phyloP scores from a whole-genome alignment of 352 stramenopile genomes.

The Globisporangium carolinianum region DNA sequence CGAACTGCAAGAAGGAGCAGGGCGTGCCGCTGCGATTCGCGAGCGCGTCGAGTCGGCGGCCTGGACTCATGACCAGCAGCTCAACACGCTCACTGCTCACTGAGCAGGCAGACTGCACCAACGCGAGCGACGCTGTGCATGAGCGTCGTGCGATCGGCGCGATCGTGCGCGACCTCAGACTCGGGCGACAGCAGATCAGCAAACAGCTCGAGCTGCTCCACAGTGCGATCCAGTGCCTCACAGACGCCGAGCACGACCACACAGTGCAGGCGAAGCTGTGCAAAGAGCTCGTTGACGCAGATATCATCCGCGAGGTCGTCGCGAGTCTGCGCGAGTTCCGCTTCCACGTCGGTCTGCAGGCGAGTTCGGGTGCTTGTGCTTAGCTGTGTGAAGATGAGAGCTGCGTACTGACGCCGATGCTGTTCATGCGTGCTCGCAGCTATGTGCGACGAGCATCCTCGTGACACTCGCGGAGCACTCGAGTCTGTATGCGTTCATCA shows the following conservation, averaged over 20 bases:
- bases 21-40: slow-evolving; percentile 21
- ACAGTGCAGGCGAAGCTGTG: slow-evolving; percentile 19
- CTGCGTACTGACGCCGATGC: background rate
- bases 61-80: slow-evolving; percentile 3
- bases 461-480: slow-evolving; percentile 36
- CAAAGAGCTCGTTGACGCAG: slow-evolving; percentile 36
- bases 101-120: slow-evolving; percentile 15
- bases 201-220: slow-evolving; percentile 29
- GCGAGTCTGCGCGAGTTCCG: slow-evolving; percentile 59
- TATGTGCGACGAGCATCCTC: slow-evolving; percentile 37
- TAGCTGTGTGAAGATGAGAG: background rate
- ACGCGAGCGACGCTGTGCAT: slow-evolving; percentile 4
- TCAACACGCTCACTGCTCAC: slow-evolving; percentile 8
- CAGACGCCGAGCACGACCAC: slow-evolving; percentile 16
- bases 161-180: slow-evolving; percentile 27
- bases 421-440: slow-evolving; percentile 11
- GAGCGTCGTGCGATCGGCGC: slow-evolving; percentile 10
- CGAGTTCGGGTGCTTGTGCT: slow-evolving; percentile 5
- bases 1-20: slow-evolving; percentile 20
- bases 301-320: slow-evolving; percentile 27
- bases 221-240: slow-evolving; percentile 30
- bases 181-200: slow-evolving; percentile 27
- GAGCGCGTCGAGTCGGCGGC: slow-evolving; percentile 8
- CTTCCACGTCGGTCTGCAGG: slow-evolving; percentile 47
- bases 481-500: slow-evolving; percentile 45